Evolutionary conservation across 2,329 filamentous ascomycete species (phyloP).

Genomic region (Fusarium devonianum): DNA sequence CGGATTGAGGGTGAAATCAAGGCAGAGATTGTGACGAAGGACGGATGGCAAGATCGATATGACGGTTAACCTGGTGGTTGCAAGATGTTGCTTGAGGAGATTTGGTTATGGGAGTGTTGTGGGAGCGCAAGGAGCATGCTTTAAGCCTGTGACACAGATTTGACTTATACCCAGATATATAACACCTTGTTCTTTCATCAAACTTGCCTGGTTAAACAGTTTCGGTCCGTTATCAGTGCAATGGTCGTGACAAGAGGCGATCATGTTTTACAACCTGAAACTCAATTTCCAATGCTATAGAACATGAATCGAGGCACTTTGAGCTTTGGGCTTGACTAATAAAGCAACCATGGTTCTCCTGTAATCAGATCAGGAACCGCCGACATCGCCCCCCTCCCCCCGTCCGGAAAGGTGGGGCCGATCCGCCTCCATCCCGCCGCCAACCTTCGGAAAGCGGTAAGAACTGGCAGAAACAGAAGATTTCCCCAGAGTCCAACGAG

Average conservation of each 20-base stretch:
- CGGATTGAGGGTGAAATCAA: background rate
- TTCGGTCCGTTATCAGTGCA: no score
- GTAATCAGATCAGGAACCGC: constrained; percentile 4
- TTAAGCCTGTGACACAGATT: constrained; percentile 10
- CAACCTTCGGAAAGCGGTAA: constrained; percentile 46
- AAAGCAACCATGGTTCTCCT: background rate
- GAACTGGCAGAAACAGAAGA: constrained; percentile 50
- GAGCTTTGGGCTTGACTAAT: no score
- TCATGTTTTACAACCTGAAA: no score
- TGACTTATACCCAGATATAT: constrained; percentile 1
- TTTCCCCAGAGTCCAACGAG: constrained; percentile 26
- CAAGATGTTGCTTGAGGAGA: constrained; percentile 14
- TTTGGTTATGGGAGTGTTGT: constrained; percentile 12
- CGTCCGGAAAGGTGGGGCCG: constrained; percentile 37
- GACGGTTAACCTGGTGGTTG: constrained; percentile 3
- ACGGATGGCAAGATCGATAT: background rate
- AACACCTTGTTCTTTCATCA: background rate
- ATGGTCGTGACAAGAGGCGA: no score
- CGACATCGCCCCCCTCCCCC: constrained; percentile 14
- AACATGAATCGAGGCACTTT: no score
- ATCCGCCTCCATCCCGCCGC: constrained; percentile 4
- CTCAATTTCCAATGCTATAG: no score
- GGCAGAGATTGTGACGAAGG: constrained; percentile 1
- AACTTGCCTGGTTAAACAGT: no score
- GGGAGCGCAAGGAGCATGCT: constrained; percentile 3